Evolutionary conservation across 176 grass and related monocot species (phyloP).

Genomic region (Pontederia crassipes): DNA sequence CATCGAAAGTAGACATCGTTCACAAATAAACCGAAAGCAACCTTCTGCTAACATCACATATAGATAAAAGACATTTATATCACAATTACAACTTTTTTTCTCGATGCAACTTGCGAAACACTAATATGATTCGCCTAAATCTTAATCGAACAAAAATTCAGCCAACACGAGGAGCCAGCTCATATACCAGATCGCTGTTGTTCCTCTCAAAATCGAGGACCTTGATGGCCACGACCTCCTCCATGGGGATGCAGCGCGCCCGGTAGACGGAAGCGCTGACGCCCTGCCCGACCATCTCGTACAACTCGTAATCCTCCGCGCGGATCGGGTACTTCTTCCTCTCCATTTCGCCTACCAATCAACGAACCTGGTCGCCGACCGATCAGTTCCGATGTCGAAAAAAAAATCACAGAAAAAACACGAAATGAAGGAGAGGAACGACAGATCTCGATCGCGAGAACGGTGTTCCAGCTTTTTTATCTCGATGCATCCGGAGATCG

Average conservation of each 20-base stretch:
- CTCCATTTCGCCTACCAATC: slow-evolving; percentile 15
- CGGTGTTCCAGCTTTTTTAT: too few species aligned
- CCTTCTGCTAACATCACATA: too few species aligned
- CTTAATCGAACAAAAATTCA: not conserved
- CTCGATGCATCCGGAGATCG: too few species aligned
- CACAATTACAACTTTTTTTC: too few species aligned
- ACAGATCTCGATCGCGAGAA: too few species aligned
- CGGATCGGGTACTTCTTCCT: slow-evolving; percentile 73
- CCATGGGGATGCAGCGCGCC: slow-evolving; percentile 47
- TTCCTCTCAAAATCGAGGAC: slow-evolving; percentile 84
- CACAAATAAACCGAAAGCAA: too few species aligned
- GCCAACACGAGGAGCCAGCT: not conserved
- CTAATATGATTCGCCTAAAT: not conserved
- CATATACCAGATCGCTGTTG: slow-evolving; percentile 77
- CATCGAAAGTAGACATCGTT: too few species aligned
- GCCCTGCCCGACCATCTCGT: slow-evolving; percentile 79
- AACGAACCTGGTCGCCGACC: not conserved
- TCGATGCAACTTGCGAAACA: not conserved
- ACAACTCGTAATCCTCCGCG: slow-evolving; percentile 75
- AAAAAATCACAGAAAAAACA: not conserved
- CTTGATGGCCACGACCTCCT: slow-evolving; percentile 80
- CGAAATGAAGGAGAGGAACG: too few species aligned
- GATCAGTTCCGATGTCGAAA: not conserved
- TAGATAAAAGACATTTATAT: too few species aligned
- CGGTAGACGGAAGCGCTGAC: slow-evolving; percentile 80